Conservation (phyloP, 139 green algal species). For the Closterium sp. region DNA sequence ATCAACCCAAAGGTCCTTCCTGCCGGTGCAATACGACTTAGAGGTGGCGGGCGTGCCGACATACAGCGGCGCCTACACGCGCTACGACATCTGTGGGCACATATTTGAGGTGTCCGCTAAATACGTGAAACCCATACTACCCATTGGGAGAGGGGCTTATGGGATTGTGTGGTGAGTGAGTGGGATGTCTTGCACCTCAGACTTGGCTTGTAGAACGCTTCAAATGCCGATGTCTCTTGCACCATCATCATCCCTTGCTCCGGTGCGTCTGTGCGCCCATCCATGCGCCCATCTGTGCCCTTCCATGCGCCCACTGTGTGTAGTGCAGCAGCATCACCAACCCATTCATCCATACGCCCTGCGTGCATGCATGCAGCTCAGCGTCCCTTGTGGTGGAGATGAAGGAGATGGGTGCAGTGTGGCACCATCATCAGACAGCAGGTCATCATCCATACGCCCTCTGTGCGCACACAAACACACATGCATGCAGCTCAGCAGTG, state of each 20-base stretch:
- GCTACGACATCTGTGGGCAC: conserved; percentile 53
- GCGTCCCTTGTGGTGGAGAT: no score
- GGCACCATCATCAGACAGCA: no score
- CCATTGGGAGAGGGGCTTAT: conserved; percentile 62
- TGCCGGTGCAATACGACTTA: neutral
- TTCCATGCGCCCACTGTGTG: no score
- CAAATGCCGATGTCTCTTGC: neutral
- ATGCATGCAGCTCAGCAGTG: conserved; percentile 25
- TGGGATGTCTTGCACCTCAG: neutral
- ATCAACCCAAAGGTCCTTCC: no score
- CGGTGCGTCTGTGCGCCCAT: no score
- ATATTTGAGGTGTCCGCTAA: conserved; percentile 61
- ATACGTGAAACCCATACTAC: conserved; percentile 61
- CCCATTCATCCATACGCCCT: no score
- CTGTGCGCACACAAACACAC: neutral
- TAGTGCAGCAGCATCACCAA: no score
- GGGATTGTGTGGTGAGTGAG: conserved; percentile 56
- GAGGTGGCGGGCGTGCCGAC: neutral
- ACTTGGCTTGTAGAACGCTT: neutral
- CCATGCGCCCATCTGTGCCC: neutral
- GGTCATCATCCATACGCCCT: no score
- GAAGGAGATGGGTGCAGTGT: no score
- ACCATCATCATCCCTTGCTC: neutral
- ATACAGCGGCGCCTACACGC: conserved; percentile 33
- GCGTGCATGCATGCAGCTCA: no score